A percentile compares a stretch with the other conserved stretches of the same genome.
Evolutionary conservation across 352 stramenopile species (phyloP).

Genomic region (Globisporangium polare): DNA sequence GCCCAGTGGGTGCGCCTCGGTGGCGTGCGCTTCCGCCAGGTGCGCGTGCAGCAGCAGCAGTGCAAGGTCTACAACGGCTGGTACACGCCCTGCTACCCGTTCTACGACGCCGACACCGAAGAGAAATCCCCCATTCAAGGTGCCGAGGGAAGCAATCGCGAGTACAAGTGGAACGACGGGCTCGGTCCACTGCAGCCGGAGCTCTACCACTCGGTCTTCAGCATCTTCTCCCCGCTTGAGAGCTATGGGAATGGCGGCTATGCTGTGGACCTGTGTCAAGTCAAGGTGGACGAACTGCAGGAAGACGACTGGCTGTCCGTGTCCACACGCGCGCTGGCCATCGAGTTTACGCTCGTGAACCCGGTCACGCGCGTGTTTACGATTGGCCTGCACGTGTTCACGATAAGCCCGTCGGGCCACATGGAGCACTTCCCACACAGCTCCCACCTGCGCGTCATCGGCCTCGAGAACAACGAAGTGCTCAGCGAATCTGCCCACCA

Average conservation of each 20-base stretch:
- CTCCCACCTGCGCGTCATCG: slow-evolving; percentile 75
- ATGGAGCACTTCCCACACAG: slow-evolving; percentile 81
- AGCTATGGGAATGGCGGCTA: slow-evolving; percentile 71
- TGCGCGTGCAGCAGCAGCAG: slow-evolving; percentile 72
- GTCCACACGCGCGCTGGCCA: slow-evolving; percentile 71
- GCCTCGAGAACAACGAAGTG: slow-evolving; percentile 56
- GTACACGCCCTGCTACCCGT: slow-evolving; percentile 69
- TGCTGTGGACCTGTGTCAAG: slow-evolving; percentile 65
- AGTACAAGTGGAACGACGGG: slow-evolving; percentile 66
- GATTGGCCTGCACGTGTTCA: slow-evolving; percentile 82
- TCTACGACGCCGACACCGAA: slow-evolving; percentile 50
- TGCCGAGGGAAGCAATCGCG: slow-evolving; percentile 24
- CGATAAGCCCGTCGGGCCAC: slow-evolving; percentile 73
- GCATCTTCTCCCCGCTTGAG: slow-evolving; percentile 35
- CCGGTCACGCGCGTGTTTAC: slow-evolving; percentile 88
- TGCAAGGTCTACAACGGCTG: slow-evolving; percentile 62
- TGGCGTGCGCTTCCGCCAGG: slow-evolving; percentile 76
- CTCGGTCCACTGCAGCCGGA: slow-evolving; percentile 54
- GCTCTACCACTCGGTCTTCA: slow-evolving; percentile 52
- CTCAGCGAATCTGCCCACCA: slow-evolving; percentile 11
- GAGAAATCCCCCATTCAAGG: slow-evolving; percentile 46
- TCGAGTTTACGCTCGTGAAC: slow-evolving; percentile 88
- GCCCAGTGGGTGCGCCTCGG: slow-evolving; percentile 76
- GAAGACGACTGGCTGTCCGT: slow-evolving; percentile 73
- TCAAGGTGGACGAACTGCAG: slow-evolving; percentile 56